These are phyloP conservation scores for Acrodontium crateriforme DNA, from an alignment of 2,329 filamentous ascomycete genomes.

Conservation along the genomic window DNA sequence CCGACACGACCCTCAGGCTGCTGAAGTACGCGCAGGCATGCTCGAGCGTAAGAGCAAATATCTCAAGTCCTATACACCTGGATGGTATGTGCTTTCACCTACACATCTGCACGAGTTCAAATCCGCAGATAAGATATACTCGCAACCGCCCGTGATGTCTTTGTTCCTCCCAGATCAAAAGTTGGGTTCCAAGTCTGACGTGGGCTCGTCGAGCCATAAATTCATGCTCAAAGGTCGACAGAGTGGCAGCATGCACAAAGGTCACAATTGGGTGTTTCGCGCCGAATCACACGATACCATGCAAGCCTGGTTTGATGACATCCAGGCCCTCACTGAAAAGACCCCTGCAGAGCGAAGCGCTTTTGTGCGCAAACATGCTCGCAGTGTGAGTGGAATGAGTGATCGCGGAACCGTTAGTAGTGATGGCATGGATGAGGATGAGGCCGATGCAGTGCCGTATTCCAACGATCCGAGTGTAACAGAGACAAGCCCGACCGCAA, in stretches of 20 bases:
- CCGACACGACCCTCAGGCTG: slow-evolving; percentile 65
- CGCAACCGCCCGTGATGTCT: slow-evolving; percentile 87
- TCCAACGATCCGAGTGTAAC: slow-evolving; percentile 41
- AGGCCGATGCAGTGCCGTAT: slow-evolving; percentile 52
- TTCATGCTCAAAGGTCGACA: slow-evolving; percentile 96
- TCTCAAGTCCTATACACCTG: slow-evolving; percentile 88
- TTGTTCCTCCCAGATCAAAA: slow-evolving; percentile 91
- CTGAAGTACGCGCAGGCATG: slow-evolving; percentile 80
- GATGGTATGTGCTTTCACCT: slow-evolving; percentile 93
- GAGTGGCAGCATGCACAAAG: slow-evolving; percentile 80
- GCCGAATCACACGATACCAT: slow-evolving; percentile 74
- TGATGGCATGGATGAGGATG: slow-evolving; percentile 67
- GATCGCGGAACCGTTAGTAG: slow-evolving; percentile 47
- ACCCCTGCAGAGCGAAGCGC: slow-evolving; percentile 76
- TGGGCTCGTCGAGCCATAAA: slow-evolving; percentile 79
- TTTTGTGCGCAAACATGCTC: slow-evolving; percentile 70
- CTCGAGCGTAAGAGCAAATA: slow-evolving; percentile 98
- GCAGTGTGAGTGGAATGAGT: slow-evolving; percentile 57
- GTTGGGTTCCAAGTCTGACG: slow-evolving; percentile 76
- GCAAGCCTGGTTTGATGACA: slow-evolving; percentile 93
- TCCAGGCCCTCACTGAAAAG: slow-evolving; percentile 78
- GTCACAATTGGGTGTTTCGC: slow-evolving; percentile 55
- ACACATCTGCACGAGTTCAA: slow-evolving; percentile 99
- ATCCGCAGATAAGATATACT: slow-evolving; percentile 75
- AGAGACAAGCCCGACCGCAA: slow-evolving; percentile 24